Conservation (phyloP, 148 eudicot genomes). For the Rheum nobile region DNA sequence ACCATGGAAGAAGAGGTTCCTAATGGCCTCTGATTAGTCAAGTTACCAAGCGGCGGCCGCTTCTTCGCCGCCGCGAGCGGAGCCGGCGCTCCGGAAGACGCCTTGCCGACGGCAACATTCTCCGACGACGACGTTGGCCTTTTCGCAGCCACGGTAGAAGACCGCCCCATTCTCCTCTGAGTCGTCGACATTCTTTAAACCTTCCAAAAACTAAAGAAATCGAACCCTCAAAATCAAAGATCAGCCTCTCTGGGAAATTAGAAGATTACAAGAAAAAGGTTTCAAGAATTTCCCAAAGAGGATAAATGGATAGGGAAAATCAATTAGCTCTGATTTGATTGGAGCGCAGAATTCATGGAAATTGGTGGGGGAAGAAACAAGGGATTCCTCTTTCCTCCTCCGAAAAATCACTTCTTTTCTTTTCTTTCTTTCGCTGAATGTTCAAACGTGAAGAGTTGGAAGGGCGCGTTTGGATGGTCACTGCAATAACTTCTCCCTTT, state of each 20-base stretch:
- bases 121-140: constrained; percentile 32
- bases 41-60: constrained; percentile 50
- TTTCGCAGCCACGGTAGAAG: constrained; percentile 29
- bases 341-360: constrained; percentile 3
- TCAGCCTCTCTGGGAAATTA: not conserved
- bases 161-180: constrained; percentile 11
- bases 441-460: not conserved
- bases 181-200: constrained; percentile 16
- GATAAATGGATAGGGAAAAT: not conserved
- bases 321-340: not conserved
- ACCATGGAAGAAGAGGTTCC: constrained; percentile 33
- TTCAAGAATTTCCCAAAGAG: not conserved
- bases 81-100: constrained; percentile 13
- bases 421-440: not conserved
- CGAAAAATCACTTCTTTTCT: not conserved
- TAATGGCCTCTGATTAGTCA: constrained; percentile 41
- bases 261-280: not conserved
- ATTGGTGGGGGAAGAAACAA: not conserved
- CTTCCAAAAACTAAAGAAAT: not conserved
- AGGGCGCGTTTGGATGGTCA: not conserved
- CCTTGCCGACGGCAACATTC: constrained; percentile 23
- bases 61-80: constrained; percentile 39
- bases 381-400: not conserved
- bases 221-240: not conserved
- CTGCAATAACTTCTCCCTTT: not conserved